Base-by-base conservation (phyloP, 169 alveolate genomes). In the Condylostoma magnum region DNA sequence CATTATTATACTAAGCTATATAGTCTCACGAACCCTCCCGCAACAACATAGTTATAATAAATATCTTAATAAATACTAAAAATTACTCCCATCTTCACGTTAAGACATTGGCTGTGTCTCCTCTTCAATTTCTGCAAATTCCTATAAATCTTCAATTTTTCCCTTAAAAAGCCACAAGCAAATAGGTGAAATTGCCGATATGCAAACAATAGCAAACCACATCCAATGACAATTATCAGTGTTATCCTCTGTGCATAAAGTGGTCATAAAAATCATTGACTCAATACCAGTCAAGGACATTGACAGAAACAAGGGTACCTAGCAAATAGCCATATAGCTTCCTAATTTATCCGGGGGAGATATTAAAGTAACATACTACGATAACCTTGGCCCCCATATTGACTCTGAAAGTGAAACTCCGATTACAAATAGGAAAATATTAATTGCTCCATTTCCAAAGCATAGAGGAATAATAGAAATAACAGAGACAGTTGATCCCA, bases 281-380 rank as follows among this genome's bases (percentile, higher is more conserved):
- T 50, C 10, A 3, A 25, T 43, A 20, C 84, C 80, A 3, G 76
- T 63, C 6, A 63, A 37, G 33, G 57, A n/a, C 47, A 69, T 67
- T 27, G 38, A 22, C 15, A 76, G 20, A 25, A 50, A 55, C 38
- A 56, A 69, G 1, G 69, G 74, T 3, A 57, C 58, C 28, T 65
- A 43, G 2, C 46, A 63, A 4, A 82, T 6, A n/a, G 89, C 89
- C 66, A 76, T 52, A 50, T 67, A 82, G 6, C 57, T 77, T 3
- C 86, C 86, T 69, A 77, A 85, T 18, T 37, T 20, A 0, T 75
- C 83, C 34, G 28, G 30, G 50, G 77, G 69, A 8, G 83, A 85
- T n/a, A 77, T 27, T 18, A 43, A 20, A 6, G 65, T 31, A 15
- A 85, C 54, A 54, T 58, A 69, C 44, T 82, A 85, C 28, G 65